Evolutionary conservation across 345 rosid genomes (phyloP), one percentile per base, ranked within the genome.

Genomic region (Melaleuca quinquenervia): DNA sequence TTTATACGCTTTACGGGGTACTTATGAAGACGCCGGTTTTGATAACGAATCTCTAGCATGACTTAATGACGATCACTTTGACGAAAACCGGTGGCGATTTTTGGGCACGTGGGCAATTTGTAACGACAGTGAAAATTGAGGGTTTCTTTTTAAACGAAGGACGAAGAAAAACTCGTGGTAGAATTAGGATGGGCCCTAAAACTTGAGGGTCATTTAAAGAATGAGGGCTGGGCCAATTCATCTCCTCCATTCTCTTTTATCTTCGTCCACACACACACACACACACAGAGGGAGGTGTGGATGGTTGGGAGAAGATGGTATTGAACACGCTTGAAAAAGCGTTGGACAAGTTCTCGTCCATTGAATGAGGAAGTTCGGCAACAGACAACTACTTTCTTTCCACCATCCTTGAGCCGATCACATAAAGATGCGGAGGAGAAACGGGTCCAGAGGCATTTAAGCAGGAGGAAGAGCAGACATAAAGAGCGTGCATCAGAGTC

Each of bases 81-180:
- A 62, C 14, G 41, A 29, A 27, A 14, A n/a, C 5, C 1, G 0
- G 5, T 62, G 36, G 36, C 21, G 29, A 27, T 7, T 18, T 29
- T 14, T 3, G 41, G 75, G 3, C 2, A 1, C 21, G 0, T 15
- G 11, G 18, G 32, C 21, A 60, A 60, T 1, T 13, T 27, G 20
- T 8, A 21, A 62, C 1, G 4, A 15, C 2, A 0, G 1, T 7
- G 75, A 62, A 7, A 62, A 11, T 14, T 27, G 20, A 8, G 20
- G 8, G 27, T 14, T 27, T 32, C 0, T 2, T 62, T 7, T 3
- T n/a, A n/a, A n/a, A n/a, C n/a, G n/a, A n/a, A n/a, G 27, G 41
- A 7, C 3, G 0, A 12, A n/a, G 7, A 60, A 13, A n/a, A 6
- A 10, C 3, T 60, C 0, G 6, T 21, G 22, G 7, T 2, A 0